These are phyloP conservation scores for Lizanozyma gosingica DNA, from an alignment of 1,139 yeast species.

Conservation along the genomic window DNA sequence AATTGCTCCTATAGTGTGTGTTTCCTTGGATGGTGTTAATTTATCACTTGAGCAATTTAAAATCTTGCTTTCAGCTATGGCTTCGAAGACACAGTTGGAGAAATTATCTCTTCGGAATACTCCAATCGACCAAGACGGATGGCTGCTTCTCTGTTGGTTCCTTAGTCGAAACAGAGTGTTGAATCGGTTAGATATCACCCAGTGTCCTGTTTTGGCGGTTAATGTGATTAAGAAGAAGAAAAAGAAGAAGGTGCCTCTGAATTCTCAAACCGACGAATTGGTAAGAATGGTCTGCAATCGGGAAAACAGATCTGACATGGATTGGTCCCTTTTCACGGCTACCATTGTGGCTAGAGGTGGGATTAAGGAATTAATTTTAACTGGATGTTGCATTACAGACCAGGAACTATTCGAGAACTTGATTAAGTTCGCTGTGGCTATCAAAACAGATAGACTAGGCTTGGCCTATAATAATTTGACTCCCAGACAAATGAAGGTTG, in stretches of 20 bases:
- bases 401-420: slow-evolving; percentile 37
- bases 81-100: slow-evolving; percentile 49
- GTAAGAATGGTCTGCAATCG: slow-evolving; percentile 42
- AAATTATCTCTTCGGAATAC: slow-evolving; percentile 75
- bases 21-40: slow-evolving; percentile 76
- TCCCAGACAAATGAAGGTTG: slow-evolving; percentile 41
- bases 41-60: slow-evolving; percentile 75
- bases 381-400: slow-evolving; percentile 63
- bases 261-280: slow-evolving; percentile 19
- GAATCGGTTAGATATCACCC: slow-evolving; percentile 70
- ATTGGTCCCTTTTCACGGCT: slow-evolving; percentile 65
- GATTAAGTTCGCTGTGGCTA: slow-evolving; percentile 43
- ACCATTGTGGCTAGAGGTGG: slow-evolving; percentile 58
- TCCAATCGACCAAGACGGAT: slow-evolving; percentile 58
- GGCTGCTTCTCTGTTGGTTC: slow-evolving; percentile 71
- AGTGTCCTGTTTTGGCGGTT: slow-evolving; percentile 55
- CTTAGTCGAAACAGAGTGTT: slow-evolving; percentile 49
- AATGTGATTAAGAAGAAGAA: slow-evolving; percentile 14
- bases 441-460: slow-evolving; percentile 63
- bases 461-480: slow-evolving; percentile 65
- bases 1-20: slow-evolving; percentile 69
- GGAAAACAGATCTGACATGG: slow-evolving; percentile 48
- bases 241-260: not conserved
- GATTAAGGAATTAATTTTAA: slow-evolving; percentile 71
- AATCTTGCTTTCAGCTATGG: slow-evolving; percentile 55